Percentiles rank a stretch among this genome's conserved stretches.
These are phyloP conservation scores for Cucumis hystrix DNA, from an alignment of 306 rosid genomes.

Conservation along the genomic window DNA sequence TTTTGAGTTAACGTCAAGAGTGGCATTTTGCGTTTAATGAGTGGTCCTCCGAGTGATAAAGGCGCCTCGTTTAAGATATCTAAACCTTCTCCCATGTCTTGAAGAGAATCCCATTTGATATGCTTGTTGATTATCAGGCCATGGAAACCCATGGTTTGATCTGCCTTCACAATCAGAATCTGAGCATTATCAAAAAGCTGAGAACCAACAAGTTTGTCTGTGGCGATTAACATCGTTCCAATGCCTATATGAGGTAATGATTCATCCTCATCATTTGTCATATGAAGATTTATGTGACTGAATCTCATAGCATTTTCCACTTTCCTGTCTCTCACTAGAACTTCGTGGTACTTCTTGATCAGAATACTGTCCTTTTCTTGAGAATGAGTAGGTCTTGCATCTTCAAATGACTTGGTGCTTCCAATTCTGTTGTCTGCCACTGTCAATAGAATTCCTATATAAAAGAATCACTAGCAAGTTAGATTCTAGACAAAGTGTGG, in stretches of 20 bases:
- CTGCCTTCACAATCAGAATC: constrained; percentile 61
- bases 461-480: constrained; percentile 12
- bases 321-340: constrained; percentile 19
- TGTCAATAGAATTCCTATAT: constrained; percentile 37
- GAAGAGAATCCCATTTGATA: constrained; percentile 47
- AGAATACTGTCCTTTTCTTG: constrained; percentile 14
- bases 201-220: constrained; percentile 43
- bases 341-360: constrained; percentile 23
- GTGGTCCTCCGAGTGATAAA: constrained; percentile 69
- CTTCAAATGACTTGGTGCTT: constrained; percentile 14
- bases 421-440: constrained; percentile 15
- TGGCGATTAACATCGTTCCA: constrained; percentile 61
- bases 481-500: neutral
- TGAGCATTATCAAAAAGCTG: constrained; percentile 61
- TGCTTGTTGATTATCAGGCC: constrained; percentile 76
- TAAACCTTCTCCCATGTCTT: constrained; percentile 33
- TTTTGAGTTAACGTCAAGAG: constrained; percentile 48
- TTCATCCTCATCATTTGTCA: constrained; percentile 21
- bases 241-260: constrained; percentile 20
- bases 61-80: constrained; percentile 43
- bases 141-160: constrained; percentile 50
- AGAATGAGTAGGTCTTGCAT: constrained; percentile 21
- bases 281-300: constrained; percentile 20
- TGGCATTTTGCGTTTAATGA: constrained; percentile 40
- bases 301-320: constrained; percentile 22